A percentile compares a stretch with the other conserved stretches of the same genome.
These are phyloP conservation scores for Naegleria fowleri DNA, from an alignment of 208 protist genomes.

Conservation along the genomic window DNA sequence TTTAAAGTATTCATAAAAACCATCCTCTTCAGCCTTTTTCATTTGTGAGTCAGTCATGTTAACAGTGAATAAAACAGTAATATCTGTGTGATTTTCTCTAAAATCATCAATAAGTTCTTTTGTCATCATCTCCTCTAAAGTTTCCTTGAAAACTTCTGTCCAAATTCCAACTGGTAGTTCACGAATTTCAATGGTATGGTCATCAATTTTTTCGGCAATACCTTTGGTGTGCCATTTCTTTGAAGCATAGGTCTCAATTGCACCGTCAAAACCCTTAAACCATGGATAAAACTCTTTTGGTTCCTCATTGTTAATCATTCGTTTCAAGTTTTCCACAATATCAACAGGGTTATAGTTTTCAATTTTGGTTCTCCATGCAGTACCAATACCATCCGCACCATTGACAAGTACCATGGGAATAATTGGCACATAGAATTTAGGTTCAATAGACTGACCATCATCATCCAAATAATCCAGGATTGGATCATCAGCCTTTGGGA, in stretches of 20 bases:
- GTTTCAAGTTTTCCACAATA: constrained; percentile 79
- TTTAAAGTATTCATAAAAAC: constrained; percentile 82
- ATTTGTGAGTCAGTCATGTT: constrained; percentile 72
- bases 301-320: constrained; percentile 71
- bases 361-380: constrained; percentile 96
- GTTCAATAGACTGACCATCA: constrained; percentile 97
- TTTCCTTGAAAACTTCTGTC: constrained; percentile 89
- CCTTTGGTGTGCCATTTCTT: constrained; percentile 70
- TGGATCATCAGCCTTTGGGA: constrained; percentile 92
- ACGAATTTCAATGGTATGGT: constrained; percentile 74
- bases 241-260: constrained; percentile 54
- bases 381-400: constrained; percentile 97
- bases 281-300: constrained; percentile 81
- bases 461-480: constrained; percentile 96
- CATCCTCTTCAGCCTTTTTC: constrained; percentile 61
- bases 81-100: constrained; percentile 92
- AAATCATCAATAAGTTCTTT: constrained; percentile 83
- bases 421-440: constrained; percentile 96
- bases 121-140: constrained; percentile 81
- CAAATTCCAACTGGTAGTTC: constrained; percentile 94
- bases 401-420: constrained; percentile 99
- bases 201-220: constrained; percentile 53
- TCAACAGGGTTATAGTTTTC: constrained; percentile 97
- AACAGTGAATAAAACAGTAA: constrained; percentile 86
- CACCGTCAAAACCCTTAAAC: constrained; percentile 93